These are phyloP conservation scores for Calocera cornea DNA, from an alignment of 768 basidiomycete genomes.

Conservation along the genomic window DNA sequence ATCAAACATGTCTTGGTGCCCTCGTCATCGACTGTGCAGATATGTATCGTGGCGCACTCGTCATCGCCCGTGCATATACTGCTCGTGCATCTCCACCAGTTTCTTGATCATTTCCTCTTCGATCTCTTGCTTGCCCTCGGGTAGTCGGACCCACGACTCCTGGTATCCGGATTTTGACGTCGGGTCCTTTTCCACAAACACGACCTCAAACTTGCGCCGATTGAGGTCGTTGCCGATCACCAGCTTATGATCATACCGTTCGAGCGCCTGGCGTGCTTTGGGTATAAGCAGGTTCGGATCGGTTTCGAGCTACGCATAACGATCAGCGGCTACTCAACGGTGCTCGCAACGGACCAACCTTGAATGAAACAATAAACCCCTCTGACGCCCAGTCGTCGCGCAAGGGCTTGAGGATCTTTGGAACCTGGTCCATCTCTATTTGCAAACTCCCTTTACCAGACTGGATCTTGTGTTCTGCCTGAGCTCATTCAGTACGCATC, in stretches of 20 bases:
- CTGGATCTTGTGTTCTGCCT: conserved; percentile 98
- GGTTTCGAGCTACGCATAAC: conserved; percentile 69
- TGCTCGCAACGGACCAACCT: conserved; percentile 37
- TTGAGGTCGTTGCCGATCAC: conserved; percentile 96
- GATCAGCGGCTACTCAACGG: not conserved
- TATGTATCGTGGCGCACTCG: too few species aligned
- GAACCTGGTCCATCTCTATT: conserved; percentile 98
- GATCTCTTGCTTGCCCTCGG: conserved; percentile 55
- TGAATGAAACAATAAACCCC: conserved; percentile 93
- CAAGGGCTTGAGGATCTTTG: conserved; percentile 85
- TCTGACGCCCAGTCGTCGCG: conserved; percentile 87
- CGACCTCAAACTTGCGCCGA: conserved; percentile 79
- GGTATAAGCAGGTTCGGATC: conserved; percentile 71
- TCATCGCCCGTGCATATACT: conserved; percentile 36
- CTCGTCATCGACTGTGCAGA: too few species aligned
- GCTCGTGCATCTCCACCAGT: conserved; percentile 55
- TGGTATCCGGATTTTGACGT: conserved; percentile 13
- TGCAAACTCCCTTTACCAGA: conserved; percentile 85
- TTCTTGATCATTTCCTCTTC: conserved; percentile 81
- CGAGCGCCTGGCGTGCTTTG: conserved; percentile 75
- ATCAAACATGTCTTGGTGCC: too few species aligned
- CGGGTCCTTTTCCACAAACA: conserved; percentile 43
- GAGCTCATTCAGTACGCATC: not conserved
- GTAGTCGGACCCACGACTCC: conserved; percentile 26
- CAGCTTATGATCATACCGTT: conserved; percentile 91